Evolutionary conservation across 345 rosid genomes (phyloP).

Genomic region (Excoecaria agallocha): DNA sequence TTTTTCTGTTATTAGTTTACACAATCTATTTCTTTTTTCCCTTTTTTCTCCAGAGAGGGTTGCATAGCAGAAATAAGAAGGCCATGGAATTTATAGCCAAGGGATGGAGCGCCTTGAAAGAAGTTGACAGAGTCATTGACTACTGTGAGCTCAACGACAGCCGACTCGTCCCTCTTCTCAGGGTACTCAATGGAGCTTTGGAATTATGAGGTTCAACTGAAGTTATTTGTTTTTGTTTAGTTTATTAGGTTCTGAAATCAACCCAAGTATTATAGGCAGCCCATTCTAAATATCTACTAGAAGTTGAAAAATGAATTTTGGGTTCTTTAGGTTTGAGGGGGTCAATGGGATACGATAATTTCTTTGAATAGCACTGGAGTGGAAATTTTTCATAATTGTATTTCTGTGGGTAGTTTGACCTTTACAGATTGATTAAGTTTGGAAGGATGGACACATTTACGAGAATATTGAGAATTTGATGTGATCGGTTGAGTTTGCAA

Average conservation of each 20-base stretch:
- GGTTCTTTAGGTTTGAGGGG: neutral
- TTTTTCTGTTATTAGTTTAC: neutral
- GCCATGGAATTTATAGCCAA: slow-evolving; percentile 88
- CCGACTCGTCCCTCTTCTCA: slow-evolving; percentile 78
- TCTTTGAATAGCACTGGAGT: neutral
- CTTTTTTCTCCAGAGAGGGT: slow-evolving; percentile 46
- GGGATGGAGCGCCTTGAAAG: slow-evolving; percentile 82
- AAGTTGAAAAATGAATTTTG: neutral
- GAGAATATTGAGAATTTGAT: neutral
- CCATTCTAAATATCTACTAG: neutral
- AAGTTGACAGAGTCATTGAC: slow-evolving; percentile 88
- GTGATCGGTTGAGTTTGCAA: neutral
- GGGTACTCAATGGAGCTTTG: slow-evolving; percentile 2
- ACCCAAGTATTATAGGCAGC: neutral
- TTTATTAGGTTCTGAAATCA: neutral
- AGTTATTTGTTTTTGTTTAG: neutral
- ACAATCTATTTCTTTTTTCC: too few relatives aligned
- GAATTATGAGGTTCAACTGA: neutral
- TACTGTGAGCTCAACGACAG: slow-evolving; percentile 78
- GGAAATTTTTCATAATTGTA: neutral
- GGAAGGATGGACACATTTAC: neutral
- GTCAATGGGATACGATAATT: neutral
- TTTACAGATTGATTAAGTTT: neutral
- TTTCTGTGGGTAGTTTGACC: neutral
- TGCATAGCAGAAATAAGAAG: slow-evolving; percentile 77